Conservation (phyloP, 75 land plant genomes). For the Cunninghamia lanceolata region DNA sequence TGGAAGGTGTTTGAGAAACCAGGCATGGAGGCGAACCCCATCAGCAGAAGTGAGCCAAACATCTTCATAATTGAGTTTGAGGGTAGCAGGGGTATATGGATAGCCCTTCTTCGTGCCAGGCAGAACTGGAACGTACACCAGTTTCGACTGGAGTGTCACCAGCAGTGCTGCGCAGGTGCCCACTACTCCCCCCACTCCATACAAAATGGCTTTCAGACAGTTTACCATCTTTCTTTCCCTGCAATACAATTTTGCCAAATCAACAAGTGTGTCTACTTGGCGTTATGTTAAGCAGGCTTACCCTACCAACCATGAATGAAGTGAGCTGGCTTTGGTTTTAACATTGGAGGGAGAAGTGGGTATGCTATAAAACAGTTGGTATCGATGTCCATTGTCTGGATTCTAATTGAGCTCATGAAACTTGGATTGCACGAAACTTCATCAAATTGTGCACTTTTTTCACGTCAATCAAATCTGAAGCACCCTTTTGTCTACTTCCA, state of each 20-base stretch:
- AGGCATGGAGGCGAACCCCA: constrained; percentile 87
- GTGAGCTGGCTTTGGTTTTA: neutral
- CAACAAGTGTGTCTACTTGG: neutral
- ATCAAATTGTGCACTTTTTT: no score
- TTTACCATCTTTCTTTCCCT: constrained; percentile 52
- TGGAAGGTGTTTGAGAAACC: constrained; percentile 89
- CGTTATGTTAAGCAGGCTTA: neutral
- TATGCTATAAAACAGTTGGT: no score
- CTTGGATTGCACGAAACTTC: no score
- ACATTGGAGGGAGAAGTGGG: neutral
- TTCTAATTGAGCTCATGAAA: no score
- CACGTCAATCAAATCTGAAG: no score
- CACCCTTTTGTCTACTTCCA: no score
- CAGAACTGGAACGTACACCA: constrained; percentile 94
- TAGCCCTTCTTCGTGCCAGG: constrained; percentile 87
- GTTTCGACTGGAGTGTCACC: constrained; percentile 87
- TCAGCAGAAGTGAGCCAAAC: constrained; percentile 84
- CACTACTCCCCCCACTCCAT: constrained; percentile 87
- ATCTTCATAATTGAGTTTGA: constrained; percentile 81
- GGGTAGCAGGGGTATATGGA: constrained; percentile 79
- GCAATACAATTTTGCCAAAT: neutral
- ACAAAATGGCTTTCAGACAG: constrained; percentile 52
- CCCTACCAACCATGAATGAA: no score
- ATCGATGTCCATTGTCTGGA: no score
- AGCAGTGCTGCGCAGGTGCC: constrained; percentile 75